Evolutionary conservation across 202 grass and related monocot species (phyloP).

Genomic region (Schoenoplectus triqueter): DNA sequence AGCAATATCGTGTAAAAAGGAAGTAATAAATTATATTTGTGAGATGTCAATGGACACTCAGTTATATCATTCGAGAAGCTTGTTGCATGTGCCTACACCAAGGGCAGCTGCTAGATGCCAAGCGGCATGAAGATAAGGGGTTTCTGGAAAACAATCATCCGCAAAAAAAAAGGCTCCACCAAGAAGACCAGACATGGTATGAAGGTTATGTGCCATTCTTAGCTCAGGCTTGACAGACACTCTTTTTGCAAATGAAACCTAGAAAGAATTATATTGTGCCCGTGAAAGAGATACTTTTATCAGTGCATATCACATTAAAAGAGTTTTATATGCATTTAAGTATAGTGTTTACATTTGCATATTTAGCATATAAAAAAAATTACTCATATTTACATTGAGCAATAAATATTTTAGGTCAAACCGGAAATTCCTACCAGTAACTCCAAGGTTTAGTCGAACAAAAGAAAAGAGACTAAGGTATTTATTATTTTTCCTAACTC

Average conservation of each 20-base stretch:
- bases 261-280: slow-evolving; percentile 23
- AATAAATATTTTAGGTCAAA: slow-evolving; percentile 1
- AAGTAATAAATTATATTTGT: slow-evolving; percentile 16
- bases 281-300: neutral
- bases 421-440: neutral
- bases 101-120: slow-evolving; percentile 94
- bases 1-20: slow-evolving; percentile 28
- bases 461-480: neutral
- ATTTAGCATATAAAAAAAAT: neutral
- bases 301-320: slow-evolving; percentile 16
- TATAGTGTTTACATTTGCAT: neutral
- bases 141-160: slow-evolving; percentile 70
- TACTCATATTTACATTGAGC: neutral
- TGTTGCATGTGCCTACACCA: slow-evolving; percentile 83
- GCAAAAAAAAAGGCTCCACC: slow-evolving; percentile 84
- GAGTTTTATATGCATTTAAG: neutral
- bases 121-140: slow-evolving; percentile 85
- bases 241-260: slow-evolving; percentile 86
- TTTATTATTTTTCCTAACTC: neutral
- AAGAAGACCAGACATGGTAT: slow-evolving; percentile 83
- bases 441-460: neutral
- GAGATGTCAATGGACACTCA: too few species aligned
- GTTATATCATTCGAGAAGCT: slow-evolving; percentile 70
- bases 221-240: slow-evolving; percentile 79
- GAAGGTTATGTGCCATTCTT: slow-evolving; percentile 78